Base-by-base conservation (phyloP, 2,329 filamentous ascomycete species). In the Alternaria ventricosa region DNA sequence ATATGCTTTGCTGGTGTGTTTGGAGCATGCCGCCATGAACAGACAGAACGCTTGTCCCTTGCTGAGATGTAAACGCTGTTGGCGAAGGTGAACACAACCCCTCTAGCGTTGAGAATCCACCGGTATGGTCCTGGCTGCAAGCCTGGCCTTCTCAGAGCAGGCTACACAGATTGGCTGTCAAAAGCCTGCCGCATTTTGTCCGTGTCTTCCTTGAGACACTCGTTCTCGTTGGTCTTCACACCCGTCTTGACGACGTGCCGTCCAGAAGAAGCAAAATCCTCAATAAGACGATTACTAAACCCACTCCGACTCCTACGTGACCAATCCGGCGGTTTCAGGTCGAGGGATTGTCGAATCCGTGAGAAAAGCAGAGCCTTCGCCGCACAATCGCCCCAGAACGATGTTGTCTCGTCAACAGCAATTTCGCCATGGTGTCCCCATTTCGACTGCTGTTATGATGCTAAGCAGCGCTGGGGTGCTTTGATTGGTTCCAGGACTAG, bases 401-500 rank as follows among this genome's bases (percentile, higher is more conserved):
- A 60, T 41, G 47, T 30, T 22, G 36, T 63, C 28, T 51, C 55
- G 33, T 65, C 47, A 45, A 56, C 22, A 60, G 54, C 57, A 63
- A 63, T 63, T 56, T 64, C 45, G 50, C 51, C 60, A 43, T 64
- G 46, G 57, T 60, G 13, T 63, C 51, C 61, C 56, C 61, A 63
- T 60, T 63, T 60, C 51, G 57, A 51, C 61, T 28, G 25, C 44
- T 43, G 53, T 62, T 46, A 63, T 55, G 53, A 57, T 66, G 54
- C 54, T 57, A 54, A 60, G 45, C 46, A 53, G 27, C 25, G 51
- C 53, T 43, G 41, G 27, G 41, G 23, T 23, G 27, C 20, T 49
- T 3, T 70, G 66, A 76, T 73, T 78, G 74, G 75, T 57, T 41
- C 54, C 33, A 36, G 10, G 12, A 44, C 45, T 67, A 65, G 67